A percentile compares a stretch with the other conserved stretches of the same genome.
Evolutionary conservation across 495 filamentous ascomycete genomes (phyloP).

Genomic region (Neurospora discreta): DNA sequence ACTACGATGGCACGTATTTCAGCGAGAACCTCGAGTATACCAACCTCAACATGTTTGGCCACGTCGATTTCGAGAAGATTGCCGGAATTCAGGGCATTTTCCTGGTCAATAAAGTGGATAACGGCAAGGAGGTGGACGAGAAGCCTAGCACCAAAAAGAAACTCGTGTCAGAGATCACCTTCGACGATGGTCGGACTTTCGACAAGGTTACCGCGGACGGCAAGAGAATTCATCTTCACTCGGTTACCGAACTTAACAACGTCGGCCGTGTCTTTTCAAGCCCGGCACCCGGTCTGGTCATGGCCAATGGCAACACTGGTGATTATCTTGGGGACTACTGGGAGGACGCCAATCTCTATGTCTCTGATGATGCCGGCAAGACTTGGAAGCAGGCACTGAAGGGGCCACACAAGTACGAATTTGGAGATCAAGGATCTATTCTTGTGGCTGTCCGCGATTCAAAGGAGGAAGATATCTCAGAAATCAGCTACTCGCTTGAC

Average conservation of each 20-base stretch:
- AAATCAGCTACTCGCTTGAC: constrained; percentile 70
- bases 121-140: constrained; percentile 63
- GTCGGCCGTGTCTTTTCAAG: constrained; percentile 85
- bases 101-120: constrained; percentile 79
- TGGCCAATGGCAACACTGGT: constrained; percentile 87
- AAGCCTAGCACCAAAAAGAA: constrained; percentile 45
- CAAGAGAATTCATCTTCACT: constrained; percentile 75
- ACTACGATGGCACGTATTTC: constrained; percentile 94
- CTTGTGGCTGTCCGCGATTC: constrained; percentile 73
- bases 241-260: constrained; percentile 70
- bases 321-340: constrained; percentile 47
- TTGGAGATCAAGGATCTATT: constrained; percentile 83
- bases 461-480: constrained; percentile 38
- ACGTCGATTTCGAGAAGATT: constrained; percentile 91
- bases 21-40: constrained; percentile 81
- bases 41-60: constrained; percentile 58
- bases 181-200: constrained; percentile 83
- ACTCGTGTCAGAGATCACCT: constrained; percentile 70
- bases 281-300: constrained; percentile 80
- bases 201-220: constrained; percentile 40
- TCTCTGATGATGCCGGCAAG: constrained; percentile 83
- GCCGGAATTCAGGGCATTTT: constrained; percentile 82
- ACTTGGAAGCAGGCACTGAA: constrained; percentile 67
- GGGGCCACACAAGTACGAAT: constrained; percentile 88
- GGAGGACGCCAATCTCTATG: constrained; percentile 65